phyloP scores from a whole-genome alignment of 1,139 yeast genomes.

The Geotrichum macrosporum region DNA sequence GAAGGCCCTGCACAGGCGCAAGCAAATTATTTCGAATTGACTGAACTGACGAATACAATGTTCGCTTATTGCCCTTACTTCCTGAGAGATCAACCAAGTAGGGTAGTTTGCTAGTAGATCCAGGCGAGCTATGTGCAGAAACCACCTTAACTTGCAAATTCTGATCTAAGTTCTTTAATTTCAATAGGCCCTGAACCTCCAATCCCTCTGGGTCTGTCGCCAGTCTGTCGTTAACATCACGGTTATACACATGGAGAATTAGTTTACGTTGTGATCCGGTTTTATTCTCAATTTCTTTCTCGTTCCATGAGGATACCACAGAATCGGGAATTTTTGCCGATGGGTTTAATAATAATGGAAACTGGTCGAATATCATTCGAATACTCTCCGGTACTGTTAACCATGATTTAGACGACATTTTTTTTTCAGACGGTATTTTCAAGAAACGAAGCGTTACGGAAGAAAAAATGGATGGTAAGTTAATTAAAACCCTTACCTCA shows the following conservation, averaged over 20 bases:
- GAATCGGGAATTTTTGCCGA: conserved; percentile 26
- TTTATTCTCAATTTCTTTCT: conserved; percentile 7
- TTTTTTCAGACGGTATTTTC: conserved; percentile 1
- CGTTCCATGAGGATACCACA: conserved; percentile 9
- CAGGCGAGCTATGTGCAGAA: conserved; percentile 26
- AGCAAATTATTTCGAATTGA: conserved; percentile 16
- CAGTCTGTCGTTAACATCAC: conserved; percentile 25
- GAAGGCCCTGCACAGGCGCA: conserved; percentile 10
- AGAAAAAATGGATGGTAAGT: too few species aligned
- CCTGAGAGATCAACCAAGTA: conserved; percentile 19
- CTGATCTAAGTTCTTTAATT: conserved; percentile 17
- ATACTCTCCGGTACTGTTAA: conserved; percentile 45
- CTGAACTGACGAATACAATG: conserved; percentile 13
- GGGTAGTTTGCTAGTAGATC: conserved; percentile 29
- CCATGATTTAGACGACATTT: conserved; percentile 15
- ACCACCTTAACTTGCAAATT: conserved; percentile 5
- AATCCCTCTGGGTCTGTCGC: conserved; percentile 36
- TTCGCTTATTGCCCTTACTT: conserved; percentile 13
- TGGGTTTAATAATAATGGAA: conserved; percentile 46
- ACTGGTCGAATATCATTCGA: conserved; percentile 46
- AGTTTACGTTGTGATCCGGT: not conserved
- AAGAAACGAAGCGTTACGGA: too few species aligned
- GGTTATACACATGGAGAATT: conserved; percentile 30
- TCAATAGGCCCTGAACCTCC: conserved; percentile 28
- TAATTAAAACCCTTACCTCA: conserved; percentile 6